These are phyloP conservation scores for Arthroderma uncinatum DNA, from an alignment of 2,329 filamentous ascomycete genomes.

Conservation along the genomic window DNA sequence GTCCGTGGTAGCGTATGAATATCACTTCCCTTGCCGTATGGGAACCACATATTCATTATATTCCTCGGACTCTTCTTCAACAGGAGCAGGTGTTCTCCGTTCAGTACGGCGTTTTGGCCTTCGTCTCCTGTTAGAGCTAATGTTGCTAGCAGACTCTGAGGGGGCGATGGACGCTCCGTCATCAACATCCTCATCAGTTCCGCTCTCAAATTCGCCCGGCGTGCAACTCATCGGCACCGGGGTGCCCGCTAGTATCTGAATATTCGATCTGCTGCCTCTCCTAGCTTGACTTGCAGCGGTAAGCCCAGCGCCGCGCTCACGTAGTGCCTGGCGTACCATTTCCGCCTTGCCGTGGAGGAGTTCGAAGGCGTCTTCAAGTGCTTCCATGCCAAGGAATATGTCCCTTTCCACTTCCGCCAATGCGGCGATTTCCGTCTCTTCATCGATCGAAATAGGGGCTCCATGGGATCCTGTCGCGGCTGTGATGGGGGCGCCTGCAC, in stretches of 20 bases:
- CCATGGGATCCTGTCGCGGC: slow-evolving; percentile 51
- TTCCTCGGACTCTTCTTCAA: slow-evolving; percentile 40
- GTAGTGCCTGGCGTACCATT: slow-evolving; percentile 62
- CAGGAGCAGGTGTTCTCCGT: slow-evolving; percentile 38
- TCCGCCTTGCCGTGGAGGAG: slow-evolving; percentile 78
- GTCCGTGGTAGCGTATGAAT: neutral
- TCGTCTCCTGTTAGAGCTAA: slow-evolving; percentile 35
- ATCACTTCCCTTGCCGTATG: neutral
- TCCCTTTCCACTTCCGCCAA: slow-evolving; percentile 86
- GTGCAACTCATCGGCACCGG: neutral
- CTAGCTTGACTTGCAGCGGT: slow-evolving; percentile 39
- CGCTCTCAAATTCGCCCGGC: slow-evolving; percentile 13
- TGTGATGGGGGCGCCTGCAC: slow-evolving; percentile 30
- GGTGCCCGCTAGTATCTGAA: slow-evolving; percentile 5
- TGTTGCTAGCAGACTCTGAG: slow-evolving; percentile 41
- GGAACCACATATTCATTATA: slow-evolving; percentile 3
- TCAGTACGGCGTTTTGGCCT: slow-evolving; percentile 38
- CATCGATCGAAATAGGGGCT: slow-evolving; percentile 78
- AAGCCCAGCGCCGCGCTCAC: slow-evolving; percentile 71
- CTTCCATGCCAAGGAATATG: slow-evolving; percentile 90
- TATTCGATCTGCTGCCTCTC: slow-evolving; percentile 21
- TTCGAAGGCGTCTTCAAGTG: slow-evolving; percentile 87
- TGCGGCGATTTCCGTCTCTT: slow-evolving; percentile 83
- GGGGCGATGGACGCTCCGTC: slow-evolving; percentile 37
- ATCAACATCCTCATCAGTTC: slow-evolving; percentile 36